A percentile compares a stretch with the other conserved stretches of the same genome.
These are phyloP conservation scores for Vigna trinervia DNA, from an alignment of 306 rosid genomes.

Conservation along the genomic window DNA sequence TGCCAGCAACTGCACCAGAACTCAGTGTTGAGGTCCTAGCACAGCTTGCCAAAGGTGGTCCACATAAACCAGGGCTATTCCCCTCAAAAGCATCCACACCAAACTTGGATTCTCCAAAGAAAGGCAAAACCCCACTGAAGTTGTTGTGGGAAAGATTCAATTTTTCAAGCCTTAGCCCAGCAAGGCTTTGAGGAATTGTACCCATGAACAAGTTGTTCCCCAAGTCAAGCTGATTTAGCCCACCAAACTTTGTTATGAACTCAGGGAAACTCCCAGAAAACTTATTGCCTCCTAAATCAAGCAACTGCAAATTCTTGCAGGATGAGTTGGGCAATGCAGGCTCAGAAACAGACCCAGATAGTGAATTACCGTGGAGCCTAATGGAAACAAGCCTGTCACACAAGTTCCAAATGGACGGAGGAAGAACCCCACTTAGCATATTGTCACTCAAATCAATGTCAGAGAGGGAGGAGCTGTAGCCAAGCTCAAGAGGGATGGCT, in stretches of 20 bases:
- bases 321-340: constrained; percentile 88
- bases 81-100: constrained; percentile 84
- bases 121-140: constrained; percentile 84
- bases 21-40: constrained; percentile 63
- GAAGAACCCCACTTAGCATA: constrained; percentile 60
- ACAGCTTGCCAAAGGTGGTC: constrained; percentile 81
- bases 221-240: constrained; percentile 77
- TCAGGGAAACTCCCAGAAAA: constrained; percentile 84
- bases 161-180: constrained; percentile 68
- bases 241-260: constrained; percentile 66
- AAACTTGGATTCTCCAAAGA: constrained; percentile 65
- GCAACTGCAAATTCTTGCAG: constrained; percentile 64
- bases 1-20: constrained; percentile 94
- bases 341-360: constrained; percentile 72
- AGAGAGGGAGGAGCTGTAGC: constrained; percentile 74
- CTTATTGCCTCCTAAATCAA: constrained; percentile 80
- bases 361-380: constrained; percentile 63
- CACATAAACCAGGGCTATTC: constrained; percentile 83
- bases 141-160: constrained; percentile 89
- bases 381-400: constrained; percentile 82
- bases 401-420: constrained; percentile 88
- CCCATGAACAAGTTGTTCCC: constrained; percentile 73
- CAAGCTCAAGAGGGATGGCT: constrained; percentile 84
- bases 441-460: constrained; percentile 81
- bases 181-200: constrained; percentile 61